Percentiles rank a stretch among this genome's conserved stretches.
phyloP scores from a whole-genome alignment of 225 moss, liverwort and hornwort species.

The Climacium dendroides region DNA sequence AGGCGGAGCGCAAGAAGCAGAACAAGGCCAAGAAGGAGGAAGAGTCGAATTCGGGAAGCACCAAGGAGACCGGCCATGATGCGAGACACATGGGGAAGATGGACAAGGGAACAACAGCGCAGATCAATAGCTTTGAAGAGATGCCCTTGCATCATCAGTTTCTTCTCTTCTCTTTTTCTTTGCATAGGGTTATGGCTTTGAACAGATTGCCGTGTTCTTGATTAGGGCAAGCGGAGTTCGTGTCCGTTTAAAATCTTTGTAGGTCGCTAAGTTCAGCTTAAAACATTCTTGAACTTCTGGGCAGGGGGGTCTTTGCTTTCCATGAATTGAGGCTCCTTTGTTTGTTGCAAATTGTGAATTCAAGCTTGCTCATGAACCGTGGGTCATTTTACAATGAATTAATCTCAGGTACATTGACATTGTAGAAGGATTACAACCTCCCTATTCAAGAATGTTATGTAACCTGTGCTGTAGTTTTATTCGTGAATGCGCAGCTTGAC shows the following conservation, averaged over 20 bases:
- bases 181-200: not conserved
- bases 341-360: not conserved
- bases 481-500: not conserved
- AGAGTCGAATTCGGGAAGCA: not conserved
- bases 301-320: not conserved
- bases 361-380: not conserved
- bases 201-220: not conserved
- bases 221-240: not conserved
- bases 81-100: not conserved
- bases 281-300: not conserved
- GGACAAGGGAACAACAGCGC: not conserved
- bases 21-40: conserved; percentile 20
- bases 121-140: not conserved
- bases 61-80: not conserved
- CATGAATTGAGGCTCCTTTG: not conserved
- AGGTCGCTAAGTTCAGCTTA: no score
- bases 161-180: not conserved
- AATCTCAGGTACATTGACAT: not conserved
- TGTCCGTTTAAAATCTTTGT: not conserved
- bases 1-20: conserved; percentile 55
- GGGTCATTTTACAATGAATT: not conserved
- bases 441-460: not conserved
- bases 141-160: not conserved
- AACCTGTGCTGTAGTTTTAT: not conserved
- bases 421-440: not conserved